A percentile compares a stretch with the other conserved stretches of the same genome.
These are phyloP conservation scores for Hypoxylon trugodes DNA, from an alignment of 495 filamentous ascomycete genomes.

Conservation along the genomic window DNA sequence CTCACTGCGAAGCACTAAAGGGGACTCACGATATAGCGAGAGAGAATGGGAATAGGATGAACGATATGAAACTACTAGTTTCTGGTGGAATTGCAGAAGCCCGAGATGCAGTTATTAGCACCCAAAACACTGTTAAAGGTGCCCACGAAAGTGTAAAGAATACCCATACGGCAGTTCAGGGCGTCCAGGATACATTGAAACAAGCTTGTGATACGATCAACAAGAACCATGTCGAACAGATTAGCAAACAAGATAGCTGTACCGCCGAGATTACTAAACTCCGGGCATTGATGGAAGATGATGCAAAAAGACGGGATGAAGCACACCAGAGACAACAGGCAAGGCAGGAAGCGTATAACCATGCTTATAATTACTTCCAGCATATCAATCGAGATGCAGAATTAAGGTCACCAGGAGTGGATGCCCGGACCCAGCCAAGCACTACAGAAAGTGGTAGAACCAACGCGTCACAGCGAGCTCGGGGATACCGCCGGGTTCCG, in stretches of 20 bases:
- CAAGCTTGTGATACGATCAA: slow-evolving; percentile 32
- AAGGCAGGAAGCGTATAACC: slow-evolving; percentile 38
- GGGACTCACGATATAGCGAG: slow-evolving; percentile 1
- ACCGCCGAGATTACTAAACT: slow-evolving; percentile 38
- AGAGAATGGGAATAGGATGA: slow-evolving; percentile 33
- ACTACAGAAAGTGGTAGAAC: slow-evolving; percentile 2
- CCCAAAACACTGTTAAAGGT: slow-evolving; percentile 20
- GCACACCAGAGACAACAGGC: slow-evolving; percentile 27
- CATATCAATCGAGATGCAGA: slow-evolving; percentile 29
- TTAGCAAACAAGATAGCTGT: slow-evolving; percentile 34
- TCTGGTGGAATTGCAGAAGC: slow-evolving; percentile 25
- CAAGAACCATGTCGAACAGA: slow-evolving; percentile 29
- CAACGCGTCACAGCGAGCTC: slow-evolving; percentile 8
- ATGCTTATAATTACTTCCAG: slow-evolving; percentile 30
- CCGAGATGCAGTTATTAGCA: slow-evolving; percentile 24
- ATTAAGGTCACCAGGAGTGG: slow-evolving; percentile 19
- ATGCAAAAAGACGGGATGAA: slow-evolving; percentile 37
- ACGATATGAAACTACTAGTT: slow-evolving; percentile 28
- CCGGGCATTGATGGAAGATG: slow-evolving; percentile 35
- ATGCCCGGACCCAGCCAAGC: slow-evolving; percentile 13
- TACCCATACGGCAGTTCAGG: slow-evolving; percentile 29
- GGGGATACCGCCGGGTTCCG: background rate
- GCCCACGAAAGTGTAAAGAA: slow-evolving; percentile 19
- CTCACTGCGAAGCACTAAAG: slow-evolving; percentile 11
- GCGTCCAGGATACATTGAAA: slow-evolving; percentile 29